A percentile compares a stretch with the other conserved stretches of the same genome.
phyloP scores from a whole-genome alignment of 2,329 filamentous ascomycete genomes.

The Aurifilum marmelostoma region DNA sequence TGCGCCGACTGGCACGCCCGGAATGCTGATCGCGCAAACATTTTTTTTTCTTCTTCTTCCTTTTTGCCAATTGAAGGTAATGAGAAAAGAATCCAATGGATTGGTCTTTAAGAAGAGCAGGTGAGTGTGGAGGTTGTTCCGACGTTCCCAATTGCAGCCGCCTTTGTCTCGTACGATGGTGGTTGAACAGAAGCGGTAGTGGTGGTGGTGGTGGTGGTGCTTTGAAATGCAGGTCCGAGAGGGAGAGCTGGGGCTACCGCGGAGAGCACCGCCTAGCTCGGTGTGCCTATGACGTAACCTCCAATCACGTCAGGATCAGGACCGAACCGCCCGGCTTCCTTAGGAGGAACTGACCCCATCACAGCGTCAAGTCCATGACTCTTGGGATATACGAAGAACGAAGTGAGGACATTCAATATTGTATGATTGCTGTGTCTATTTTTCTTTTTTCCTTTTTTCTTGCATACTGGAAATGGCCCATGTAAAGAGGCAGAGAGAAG shows the following conservation, averaged over 20 bases:
- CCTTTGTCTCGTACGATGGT: not conserved
- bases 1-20: slow-evolving; percentile 66
- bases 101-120: not conserved
- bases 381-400: too few species aligned
- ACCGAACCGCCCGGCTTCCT: not conserved
- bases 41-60: slow-evolving; percentile 43
- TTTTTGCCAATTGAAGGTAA: not conserved
- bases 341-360: too few species aligned
- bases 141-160: not conserved
- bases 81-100: not conserved
- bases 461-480: too few species aligned
- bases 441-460: too few species aligned
- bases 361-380: not conserved
- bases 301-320: not conserved
- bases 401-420: too few species aligned
- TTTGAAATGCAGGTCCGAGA: not conserved
- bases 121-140: not conserved
- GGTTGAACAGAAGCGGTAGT: not conserved
- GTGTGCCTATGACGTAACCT: not conserved
- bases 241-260: slow-evolving; percentile 6
- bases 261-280: not conserved
- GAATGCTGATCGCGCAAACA: slow-evolving; percentile 70
- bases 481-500: too few species aligned
- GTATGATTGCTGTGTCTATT: too few species aligned
- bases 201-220: too few species aligned